Evolutionary conservation across 2,329 filamentous ascomycete species (phyloP).

Genomic region (Fusarium oligoseptatum): DNA sequence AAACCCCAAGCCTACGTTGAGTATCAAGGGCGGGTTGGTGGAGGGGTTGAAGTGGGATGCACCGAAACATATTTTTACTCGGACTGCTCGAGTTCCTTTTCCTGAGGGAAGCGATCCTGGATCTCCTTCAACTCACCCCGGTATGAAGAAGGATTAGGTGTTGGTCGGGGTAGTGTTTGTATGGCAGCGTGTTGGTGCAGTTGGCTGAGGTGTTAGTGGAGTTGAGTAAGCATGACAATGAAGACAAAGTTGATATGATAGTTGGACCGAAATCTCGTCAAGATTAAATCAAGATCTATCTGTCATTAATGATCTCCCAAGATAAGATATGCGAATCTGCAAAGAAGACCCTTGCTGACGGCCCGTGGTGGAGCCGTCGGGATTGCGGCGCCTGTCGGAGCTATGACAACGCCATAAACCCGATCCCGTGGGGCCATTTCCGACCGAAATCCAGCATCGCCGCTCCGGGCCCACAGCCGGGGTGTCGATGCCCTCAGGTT

Average conservation of each 20-base stretch:
- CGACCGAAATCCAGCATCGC: slow-evolving; percentile 24
- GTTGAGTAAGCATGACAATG: neutral
- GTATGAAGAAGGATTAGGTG: neutral
- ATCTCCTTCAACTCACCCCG: slow-evolving; percentile 23
- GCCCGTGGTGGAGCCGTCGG: slow-evolving; percentile 8
- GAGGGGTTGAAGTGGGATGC: slow-evolving; percentile 56
- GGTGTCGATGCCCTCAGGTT: neutral
- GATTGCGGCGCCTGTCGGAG: slow-evolving; percentile 30
- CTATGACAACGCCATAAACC: slow-evolving; percentile 29
- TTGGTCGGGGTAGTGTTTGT: neutral
- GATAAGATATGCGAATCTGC: slow-evolving; percentile 5
- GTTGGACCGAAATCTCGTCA: neutral
- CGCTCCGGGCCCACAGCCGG: slow-evolving; percentile 2
- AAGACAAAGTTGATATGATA: neutral
- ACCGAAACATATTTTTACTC: slow-evolving; percentile 61
- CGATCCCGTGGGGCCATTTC: slow-evolving; percentile 31
- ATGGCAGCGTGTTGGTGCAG: neutral
- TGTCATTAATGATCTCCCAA: neutral
- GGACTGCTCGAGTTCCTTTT: slow-evolving; percentile 59
- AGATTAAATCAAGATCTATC: neutral
- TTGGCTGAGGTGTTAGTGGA: neutral
- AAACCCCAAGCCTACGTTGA: slow-evolving; percentile 52
- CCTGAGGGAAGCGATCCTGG: slow-evolving; percentile 51
- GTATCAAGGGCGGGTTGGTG: slow-evolving; percentile 62
- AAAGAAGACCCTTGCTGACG: neutral